A percentile compares a stretch with the other conserved stretches of the same genome.
Evolutionary conservation across 1,139 yeast genomes (phyloP).

Genomic region (Pichia sp.): DNA sequence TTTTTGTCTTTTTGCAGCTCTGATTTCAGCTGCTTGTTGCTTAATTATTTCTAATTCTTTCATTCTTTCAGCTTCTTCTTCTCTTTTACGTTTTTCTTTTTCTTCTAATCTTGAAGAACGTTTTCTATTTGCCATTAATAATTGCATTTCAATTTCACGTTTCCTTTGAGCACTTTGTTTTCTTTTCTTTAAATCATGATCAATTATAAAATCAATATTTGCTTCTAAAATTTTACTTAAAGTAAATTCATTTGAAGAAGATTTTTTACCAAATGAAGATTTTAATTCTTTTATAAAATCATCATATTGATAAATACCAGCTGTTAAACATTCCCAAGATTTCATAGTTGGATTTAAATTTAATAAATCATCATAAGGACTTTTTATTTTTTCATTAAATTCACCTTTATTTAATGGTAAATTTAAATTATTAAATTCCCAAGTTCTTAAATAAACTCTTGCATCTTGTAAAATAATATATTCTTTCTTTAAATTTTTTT

Average conservation of each 20-base stretch:
- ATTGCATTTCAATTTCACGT: slow-evolving; percentile 47
- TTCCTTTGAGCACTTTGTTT: slow-evolving; percentile 39
- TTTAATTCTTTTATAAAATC: slow-evolving; percentile 27
- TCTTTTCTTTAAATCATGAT: slow-evolving; percentile 39
- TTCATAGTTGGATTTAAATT: slow-evolving; percentile 30
- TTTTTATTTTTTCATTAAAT: slow-evolving; percentile 26
- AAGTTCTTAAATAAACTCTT: slow-evolving; percentile 39
- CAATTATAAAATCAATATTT: slow-evolving; percentile 24
- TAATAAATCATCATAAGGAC: slow-evolving; percentile 28
- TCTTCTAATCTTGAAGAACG: slow-evolving; percentile 48
- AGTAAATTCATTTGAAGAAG: slow-evolving; percentile 22
- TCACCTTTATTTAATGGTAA: slow-evolving; percentile 43
- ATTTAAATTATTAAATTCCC: slow-evolving; percentile 31
- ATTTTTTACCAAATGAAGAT: slow-evolving; percentile 24
- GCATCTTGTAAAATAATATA: slow-evolving; percentile 41
- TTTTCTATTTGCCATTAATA: slow-evolving; percentile 47
- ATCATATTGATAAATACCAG: slow-evolving; percentile 31
- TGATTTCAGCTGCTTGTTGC: slow-evolving; percentile 29
- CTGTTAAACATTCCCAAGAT: slow-evolving; percentile 39
- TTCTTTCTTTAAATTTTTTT: slow-evolving; percentile 28
- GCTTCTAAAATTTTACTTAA: slow-evolving; percentile 20
- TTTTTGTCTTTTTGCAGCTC: slow-evolving; percentile 35
- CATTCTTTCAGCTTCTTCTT: slow-evolving; percentile 39
- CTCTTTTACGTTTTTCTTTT: slow-evolving; percentile 41
- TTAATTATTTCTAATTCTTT: slow-evolving; percentile 34